These are phyloP conservation scores for Nothophaeocryptopus gaeumannii DNA, from an alignment of 2,329 filamentous ascomycete genomes.

Conservation along the genomic window DNA sequence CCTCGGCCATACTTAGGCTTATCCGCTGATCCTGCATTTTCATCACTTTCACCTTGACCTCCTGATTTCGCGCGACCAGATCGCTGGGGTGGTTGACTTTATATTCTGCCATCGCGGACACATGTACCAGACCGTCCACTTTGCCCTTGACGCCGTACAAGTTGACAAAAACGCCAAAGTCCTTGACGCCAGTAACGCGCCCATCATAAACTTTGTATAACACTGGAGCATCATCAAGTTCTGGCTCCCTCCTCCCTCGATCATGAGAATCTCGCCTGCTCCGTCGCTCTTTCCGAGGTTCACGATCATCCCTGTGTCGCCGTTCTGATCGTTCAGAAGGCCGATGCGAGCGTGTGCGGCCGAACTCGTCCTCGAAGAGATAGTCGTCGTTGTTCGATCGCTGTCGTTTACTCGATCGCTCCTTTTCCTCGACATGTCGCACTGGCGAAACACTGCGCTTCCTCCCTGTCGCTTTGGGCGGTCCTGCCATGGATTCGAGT, in stretches of 20 bases:
- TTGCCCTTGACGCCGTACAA: slow-evolving; percentile 82
- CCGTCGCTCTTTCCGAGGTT: slow-evolving; percentile 45
- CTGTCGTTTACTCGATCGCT: slow-evolving; percentile 50
- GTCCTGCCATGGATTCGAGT: slow-evolving; percentile 79
- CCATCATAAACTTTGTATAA: slow-evolving; percentile 88
- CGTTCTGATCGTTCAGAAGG: slow-evolving; percentile 35
- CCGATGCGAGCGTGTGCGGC: slow-evolving; percentile 45
- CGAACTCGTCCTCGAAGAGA: slow-evolving; percentile 60
- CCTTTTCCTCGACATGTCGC: slow-evolving; percentile 44
- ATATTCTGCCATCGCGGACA: slow-evolving; percentile 82
- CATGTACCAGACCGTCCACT: slow-evolving; percentile 88
- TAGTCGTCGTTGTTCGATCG: slow-evolving; percentile 46
- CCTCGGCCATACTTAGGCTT: slow-evolving; percentile 94
- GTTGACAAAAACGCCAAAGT: slow-evolving; percentile 95
- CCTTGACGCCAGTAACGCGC: slow-evolving; percentile 85
- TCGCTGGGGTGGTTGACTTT: slow-evolving; percentile 92
- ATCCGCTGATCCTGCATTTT: slow-evolving; percentile 80
- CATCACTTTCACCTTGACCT: slow-evolving; percentile 87
- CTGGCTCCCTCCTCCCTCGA: slow-evolving; percentile 60
- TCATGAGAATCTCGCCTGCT: slow-evolving; percentile 59
- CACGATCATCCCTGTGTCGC: slow-evolving; percentile 34
- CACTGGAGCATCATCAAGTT: slow-evolving; percentile 77
- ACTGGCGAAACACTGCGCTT: slow-evolving; percentile 62
- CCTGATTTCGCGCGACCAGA: slow-evolving; percentile 73
- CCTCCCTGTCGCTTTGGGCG: slow-evolving; percentile 53